A percentile compares a stretch with the other conserved stretches of the same genome.
phyloP scores from a whole-genome alignment of 2,329 filamentous ascomycete genomes.

The Penicillium sp. region DNA sequence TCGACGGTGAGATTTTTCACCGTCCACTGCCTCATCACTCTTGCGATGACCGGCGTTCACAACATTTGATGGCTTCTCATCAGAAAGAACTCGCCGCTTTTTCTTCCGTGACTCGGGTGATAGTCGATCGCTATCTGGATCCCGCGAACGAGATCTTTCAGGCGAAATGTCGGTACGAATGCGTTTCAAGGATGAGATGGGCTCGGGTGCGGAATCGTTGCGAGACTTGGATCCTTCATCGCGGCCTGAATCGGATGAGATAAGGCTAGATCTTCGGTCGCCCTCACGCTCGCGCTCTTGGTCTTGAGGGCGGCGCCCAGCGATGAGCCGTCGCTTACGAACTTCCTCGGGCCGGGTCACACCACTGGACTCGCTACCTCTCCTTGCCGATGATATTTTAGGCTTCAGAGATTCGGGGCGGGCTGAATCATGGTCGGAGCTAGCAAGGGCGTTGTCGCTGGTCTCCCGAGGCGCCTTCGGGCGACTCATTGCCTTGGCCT shows the following conservation, averaged over 20 bases:
- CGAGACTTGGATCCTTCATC: slow-evolving; percentile 35
- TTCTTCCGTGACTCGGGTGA: slow-evolving; percentile 39
- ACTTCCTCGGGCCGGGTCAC: slow-evolving; percentile 32
- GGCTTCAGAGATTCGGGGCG: slow-evolving; percentile 26
- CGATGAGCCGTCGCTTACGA: slow-evolving; percentile 38
- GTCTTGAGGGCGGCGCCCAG: slow-evolving; percentile 39
- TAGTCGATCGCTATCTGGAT: slow-evolving; percentile 28
- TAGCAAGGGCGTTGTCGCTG: slow-evolving; percentile 21
- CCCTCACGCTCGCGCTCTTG: slow-evolving; percentile 36
- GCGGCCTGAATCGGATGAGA: slow-evolving; percentile 40
- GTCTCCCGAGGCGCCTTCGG: slow-evolving; percentile 25
- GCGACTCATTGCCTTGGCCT: slow-evolving; percentile 15
- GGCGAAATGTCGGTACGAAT: slow-evolving; percentile 41
- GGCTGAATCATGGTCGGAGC: slow-evolving; percentile 32
- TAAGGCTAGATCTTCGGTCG: slow-evolving; percentile 33
- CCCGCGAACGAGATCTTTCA: slow-evolving; percentile 35
- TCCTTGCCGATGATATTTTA: slow-evolving; percentile 26
- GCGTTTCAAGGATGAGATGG: slow-evolving; percentile 34
- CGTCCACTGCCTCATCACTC: slow-evolving; percentile 16
- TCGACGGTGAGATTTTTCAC: slow-evolving; percentile 20
- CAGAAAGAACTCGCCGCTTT: slow-evolving; percentile 39
- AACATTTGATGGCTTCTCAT: slow-evolving; percentile 33
- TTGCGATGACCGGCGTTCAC: slow-evolving; percentile 31
- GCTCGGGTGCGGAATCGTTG: slow-evolving; percentile 25
- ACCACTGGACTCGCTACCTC: slow-evolving; percentile 30